Evolutionary conservation across 306 rosid species (phyloP), one percentile per base, ranked within the genome.

Genomic region (Elaeagnus macrophylla): DNA sequence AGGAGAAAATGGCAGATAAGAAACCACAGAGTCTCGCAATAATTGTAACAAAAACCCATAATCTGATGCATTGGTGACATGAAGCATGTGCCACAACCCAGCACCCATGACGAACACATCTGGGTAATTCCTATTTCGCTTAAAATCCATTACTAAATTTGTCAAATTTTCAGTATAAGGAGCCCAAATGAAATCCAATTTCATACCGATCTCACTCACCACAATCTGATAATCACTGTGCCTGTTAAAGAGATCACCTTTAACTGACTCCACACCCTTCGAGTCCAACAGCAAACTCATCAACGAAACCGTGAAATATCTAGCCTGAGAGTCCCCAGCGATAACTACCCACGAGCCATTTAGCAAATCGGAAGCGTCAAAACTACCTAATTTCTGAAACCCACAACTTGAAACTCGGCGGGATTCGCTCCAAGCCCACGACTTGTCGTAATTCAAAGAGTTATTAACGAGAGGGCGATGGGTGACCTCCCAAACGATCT

Each of bases 71-170:
- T 89, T 82, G 5, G 77, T 75, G 58, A 70, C 20, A 35, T 78
- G 95, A 25, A 89, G 77, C 95, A 89, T 85, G 63, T 89, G 89
- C 97, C 97, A 89, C 37, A 89, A 66, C 13, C 95, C 97, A 13
- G 83, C 80, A 54, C 89, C 95, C 97, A 89, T 80, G 18, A 85
- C 73, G 55, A 85, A 61, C 47, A 89, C 76, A 71, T 89, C 97
- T 0, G 97, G 97, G 61, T 74, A 82, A 59, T 60, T 69, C 12
- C 68, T 86, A 41, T 72, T 79, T 39, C 74, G 69, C 69, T 77
- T 78, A 18, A 80, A 78, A 35, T 51, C 76, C 44, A 16, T 9
- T 4, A 82, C 74, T 60, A 89, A 69, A 56, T 62, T 51, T 12
- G 95, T 85, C 59, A 89, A 54, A 82, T 85, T 89, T 19, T 68